These are phyloP conservation scores for Citrullus colocynthis DNA, from an alignment of 306 rosid genomes.

Conservation along the genomic window DNA sequence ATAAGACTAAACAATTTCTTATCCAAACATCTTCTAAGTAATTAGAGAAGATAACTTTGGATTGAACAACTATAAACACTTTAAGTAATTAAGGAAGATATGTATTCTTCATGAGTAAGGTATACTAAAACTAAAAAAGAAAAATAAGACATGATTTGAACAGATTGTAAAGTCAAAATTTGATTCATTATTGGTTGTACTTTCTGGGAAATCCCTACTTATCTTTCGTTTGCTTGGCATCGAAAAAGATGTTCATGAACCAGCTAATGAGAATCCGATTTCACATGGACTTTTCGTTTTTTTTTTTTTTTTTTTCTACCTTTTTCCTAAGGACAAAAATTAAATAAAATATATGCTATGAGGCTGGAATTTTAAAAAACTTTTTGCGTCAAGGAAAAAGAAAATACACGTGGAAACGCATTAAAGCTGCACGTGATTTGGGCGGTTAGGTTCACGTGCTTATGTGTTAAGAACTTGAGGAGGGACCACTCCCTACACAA, in stretches of 20 bases:
- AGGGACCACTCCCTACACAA: background rate
- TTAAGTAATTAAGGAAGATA: no score
- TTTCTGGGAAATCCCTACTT: background rate
- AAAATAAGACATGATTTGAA: no score
- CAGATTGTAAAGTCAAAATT: background rate
- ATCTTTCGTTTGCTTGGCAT: slow-evolving; percentile 1
- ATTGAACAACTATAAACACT: no score
- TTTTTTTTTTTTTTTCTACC: background rate
- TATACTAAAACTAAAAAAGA: no score
- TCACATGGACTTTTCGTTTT: background rate
- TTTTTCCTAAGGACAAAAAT: background rate
- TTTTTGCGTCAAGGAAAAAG: background rate
- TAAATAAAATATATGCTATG: no score
- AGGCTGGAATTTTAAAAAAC: background rate
- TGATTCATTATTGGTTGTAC: background rate
- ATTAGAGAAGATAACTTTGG: no score
- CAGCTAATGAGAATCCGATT: background rate
- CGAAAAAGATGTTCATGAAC: background rate
- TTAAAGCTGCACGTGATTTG: background rate
- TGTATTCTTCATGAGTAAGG: no score
- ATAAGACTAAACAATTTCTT: no score
- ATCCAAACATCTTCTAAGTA: no score
- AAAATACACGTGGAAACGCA: background rate
- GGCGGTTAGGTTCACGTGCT: background rate
- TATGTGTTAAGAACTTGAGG: background rate